Percentiles rank a stretch among this genome's conserved stretches.
phyloP scores from a whole-genome alignment of 78 protist genomes.

The Dictyostelium brefeldianum region DNA sequence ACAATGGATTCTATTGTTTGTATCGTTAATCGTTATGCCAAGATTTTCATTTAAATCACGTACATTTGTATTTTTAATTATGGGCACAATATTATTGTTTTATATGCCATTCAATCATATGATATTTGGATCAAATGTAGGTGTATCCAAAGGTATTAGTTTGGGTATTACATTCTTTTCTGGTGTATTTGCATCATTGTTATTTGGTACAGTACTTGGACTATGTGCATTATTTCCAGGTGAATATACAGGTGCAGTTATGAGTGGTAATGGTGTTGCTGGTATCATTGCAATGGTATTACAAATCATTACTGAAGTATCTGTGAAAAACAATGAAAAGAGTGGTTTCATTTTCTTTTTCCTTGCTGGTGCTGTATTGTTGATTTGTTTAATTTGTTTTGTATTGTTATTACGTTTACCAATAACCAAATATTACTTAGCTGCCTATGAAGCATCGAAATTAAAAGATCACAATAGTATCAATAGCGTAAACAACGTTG shows the following conservation, averaged over 20 bases:
- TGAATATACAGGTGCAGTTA: conserved; percentile 77
- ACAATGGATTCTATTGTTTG: conserved; percentile 70
- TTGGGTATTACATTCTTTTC: conserved; percentile 41
- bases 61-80: conserved; percentile 27
- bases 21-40: conserved; percentile 48
- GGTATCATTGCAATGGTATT: conserved; percentile 71
- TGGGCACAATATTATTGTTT: conserved; percentile 29
- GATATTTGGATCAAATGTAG: neutral
- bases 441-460: conserved; percentile 10
- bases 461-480: neutral
- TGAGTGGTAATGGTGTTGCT: conserved; percentile 84
- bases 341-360: conserved; percentile 44
- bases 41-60: conserved; percentile 53
- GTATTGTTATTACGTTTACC: neutral
- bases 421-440: conserved; percentile 24
- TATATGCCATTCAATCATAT: conserved; percentile 69
- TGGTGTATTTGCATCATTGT: conserved; percentile 53
- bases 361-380: conserved; percentile 40
- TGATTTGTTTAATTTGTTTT: conserved; percentile 42
- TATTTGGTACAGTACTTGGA: conserved; percentile 79
- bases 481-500: neutral
- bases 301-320: conserved; percentile 65
- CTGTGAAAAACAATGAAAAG: conserved; percentile 23
- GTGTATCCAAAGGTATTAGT: neutral
- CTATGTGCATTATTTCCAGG: conserved; percentile 70